These are phyloP conservation scores for Ceratocystis smalleyi DNA, from an alignment of 2,329 filamentous ascomycete genomes.

Conservation along the genomic window DNA sequence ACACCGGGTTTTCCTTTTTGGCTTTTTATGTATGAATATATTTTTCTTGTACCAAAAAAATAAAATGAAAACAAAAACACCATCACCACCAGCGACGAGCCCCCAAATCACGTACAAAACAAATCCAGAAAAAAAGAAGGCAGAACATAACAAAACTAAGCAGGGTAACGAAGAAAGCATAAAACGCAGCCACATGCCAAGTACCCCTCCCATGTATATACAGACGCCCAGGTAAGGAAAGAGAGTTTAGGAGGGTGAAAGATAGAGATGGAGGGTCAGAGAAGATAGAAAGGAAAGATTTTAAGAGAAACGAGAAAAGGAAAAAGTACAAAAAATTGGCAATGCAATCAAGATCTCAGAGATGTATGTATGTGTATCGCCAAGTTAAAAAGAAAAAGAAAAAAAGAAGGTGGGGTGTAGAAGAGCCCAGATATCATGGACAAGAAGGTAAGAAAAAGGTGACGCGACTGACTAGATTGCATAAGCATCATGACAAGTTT, in stretches of 20 bases:
- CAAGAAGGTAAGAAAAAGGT: not conserved
- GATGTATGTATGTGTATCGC: not conserved
- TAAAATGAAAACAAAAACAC: not conserved
- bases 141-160: not conserved
- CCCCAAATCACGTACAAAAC: not conserved
- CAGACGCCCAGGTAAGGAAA: constrained; percentile 1
- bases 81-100: not conserved
- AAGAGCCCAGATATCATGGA: not conserved
- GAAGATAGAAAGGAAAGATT: not conserved
- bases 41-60: constrained; percentile 7
- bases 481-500: not conserved
- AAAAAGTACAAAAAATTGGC: constrained; percentile 6
- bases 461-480: not conserved
- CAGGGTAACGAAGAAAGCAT: constrained; percentile 2
- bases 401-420: not conserved
- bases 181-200: constrained; percentile 8
- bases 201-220: constrained; percentile 12
- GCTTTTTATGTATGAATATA: constrained; percentile 2
- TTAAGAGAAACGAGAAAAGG: not conserved
- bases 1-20: not conserved
- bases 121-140: not conserved
- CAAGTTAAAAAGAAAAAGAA: not conserved
- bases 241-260: not conserved
- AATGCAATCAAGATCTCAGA: not conserved
- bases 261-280: not conserved